Evolutionary conservation across 148 eudicot genomes (phyloP).

Genomic region (Chenopodium berlandieri): DNA sequence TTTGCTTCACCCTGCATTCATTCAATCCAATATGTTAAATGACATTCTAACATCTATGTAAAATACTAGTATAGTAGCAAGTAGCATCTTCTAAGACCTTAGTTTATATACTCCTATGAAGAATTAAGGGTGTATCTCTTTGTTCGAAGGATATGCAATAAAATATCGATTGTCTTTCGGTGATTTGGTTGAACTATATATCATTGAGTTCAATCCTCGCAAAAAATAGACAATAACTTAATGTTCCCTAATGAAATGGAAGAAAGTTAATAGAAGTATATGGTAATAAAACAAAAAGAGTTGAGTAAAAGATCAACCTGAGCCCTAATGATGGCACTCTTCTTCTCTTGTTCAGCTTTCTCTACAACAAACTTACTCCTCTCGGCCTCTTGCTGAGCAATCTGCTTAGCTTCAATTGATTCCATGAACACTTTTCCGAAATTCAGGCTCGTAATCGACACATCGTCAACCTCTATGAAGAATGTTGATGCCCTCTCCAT

Average conservation of each 20-base stretch:
- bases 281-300: not conserved
- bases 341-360: constrained; percentile 86
- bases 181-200: too few relatives aligned
- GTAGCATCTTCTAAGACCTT: too few relatives aligned
- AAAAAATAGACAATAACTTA: too few relatives aligned
- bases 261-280: too few relatives aligned
- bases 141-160: too few relatives aligned
- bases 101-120: too few relatives aligned
- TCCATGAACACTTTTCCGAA: constrained; percentile 72
- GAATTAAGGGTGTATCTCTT: too few relatives aligned
- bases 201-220: too few relatives aligned
- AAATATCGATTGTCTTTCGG: too few relatives aligned
- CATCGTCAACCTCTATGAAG: constrained; percentile 82
- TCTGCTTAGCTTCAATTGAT: constrained; percentile 83
- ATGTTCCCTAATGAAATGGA: too few relatives aligned
- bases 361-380: constrained; percentile 82
- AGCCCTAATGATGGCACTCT: constrained; percentile 69
- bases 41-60: too few relatives aligned
- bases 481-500: constrained; percentile 67
- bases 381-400: constrained; percentile 88
- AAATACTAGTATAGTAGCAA: too few relatives aligned
- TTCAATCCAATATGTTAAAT: not conserved
- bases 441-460: constrained; percentile 67
- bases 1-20: constrained; percentile 25
- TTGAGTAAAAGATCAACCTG: constrained; percentile 37